phyloP scores from a whole-genome alignment of 139 green algal genomes.

The Closterium sp. region DNA sequence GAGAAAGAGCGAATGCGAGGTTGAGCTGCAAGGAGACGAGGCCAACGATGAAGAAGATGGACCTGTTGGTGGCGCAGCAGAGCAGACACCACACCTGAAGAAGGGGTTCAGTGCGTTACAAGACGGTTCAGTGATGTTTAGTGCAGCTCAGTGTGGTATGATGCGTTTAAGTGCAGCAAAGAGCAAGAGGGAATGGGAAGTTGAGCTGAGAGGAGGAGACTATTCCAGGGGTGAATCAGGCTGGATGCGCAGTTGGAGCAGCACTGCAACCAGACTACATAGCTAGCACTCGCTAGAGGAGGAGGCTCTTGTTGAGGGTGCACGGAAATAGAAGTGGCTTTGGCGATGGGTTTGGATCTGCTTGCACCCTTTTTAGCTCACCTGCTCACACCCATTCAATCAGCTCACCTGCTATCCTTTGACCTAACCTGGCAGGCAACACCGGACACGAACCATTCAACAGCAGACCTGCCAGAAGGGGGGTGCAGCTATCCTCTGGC shows the following conservation, averaged over 20 bases:
- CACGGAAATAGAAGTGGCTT: no score
- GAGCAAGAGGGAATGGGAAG: neutral
- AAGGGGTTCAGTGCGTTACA: neutral
- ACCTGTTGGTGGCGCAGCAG: conserved; percentile 15
- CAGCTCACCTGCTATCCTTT: no score
- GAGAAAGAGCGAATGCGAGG: neutral
- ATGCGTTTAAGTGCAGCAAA: neutral
- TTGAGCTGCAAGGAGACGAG: conserved; percentile 60
- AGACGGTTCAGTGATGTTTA: neutral
- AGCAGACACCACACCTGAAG: conserved; percentile 25
- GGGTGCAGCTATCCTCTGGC: neutral
- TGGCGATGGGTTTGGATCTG: no score
- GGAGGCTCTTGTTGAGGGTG: no score
- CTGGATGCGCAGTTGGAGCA: no score
- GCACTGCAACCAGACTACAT: no score
- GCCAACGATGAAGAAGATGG: conserved; percentile 23
- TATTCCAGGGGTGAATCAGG: no score
- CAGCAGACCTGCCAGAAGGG: conserved; percentile 29
- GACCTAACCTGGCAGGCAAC: no score
- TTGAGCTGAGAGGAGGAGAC: neutral
- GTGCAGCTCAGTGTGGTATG: neutral
- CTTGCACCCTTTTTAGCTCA: no score
- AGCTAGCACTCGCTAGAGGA: no score
- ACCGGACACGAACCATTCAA: neutral
- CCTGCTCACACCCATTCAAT: no score